These are phyloP conservation scores for Yamadazyma paraphyllophila DNA, from an alignment of 805 yeast species.

Conservation along the genomic window DNA sequence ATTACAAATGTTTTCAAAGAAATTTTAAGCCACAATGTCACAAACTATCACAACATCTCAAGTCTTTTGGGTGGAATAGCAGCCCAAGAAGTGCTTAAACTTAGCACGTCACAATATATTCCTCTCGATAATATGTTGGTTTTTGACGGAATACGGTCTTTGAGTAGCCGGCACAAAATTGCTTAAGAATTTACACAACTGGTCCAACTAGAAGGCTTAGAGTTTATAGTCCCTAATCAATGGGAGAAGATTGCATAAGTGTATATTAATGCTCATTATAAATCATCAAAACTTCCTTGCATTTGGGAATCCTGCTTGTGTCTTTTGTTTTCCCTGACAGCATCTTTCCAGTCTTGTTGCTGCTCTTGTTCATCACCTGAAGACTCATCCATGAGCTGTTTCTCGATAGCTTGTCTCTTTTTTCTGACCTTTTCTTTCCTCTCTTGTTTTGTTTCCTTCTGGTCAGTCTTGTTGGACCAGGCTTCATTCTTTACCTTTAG, in stretches of 20 bases:
- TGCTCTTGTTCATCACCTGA: slow-evolving; percentile 43
- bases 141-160: slow-evolving; percentile 68
- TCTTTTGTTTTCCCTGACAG: slow-evolving; percentile 64
- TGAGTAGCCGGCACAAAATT: slow-evolving; percentile 41
- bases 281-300: slow-evolving; percentile 61
- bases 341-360: slow-evolving; percentile 84
- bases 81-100: slow-evolving; percentile 79
- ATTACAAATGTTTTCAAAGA: slow-evolving; percentile 26
- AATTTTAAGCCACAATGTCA: slow-evolving; percentile 35
- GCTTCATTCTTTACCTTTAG: slow-evolving; percentile 57
- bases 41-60: slow-evolving; percentile 55
- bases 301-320: slow-evolving; percentile 43
- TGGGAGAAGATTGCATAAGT: no score
- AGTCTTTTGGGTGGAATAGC: slow-evolving; percentile 82
- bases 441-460: slow-evolving; percentile 57
- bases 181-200: background rate
- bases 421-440: slow-evolving; percentile 69
- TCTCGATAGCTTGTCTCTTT: slow-evolving; percentile 66
- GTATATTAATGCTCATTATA: slow-evolving; percentile 17
- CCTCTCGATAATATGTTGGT: slow-evolving; percentile 70
- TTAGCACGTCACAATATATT: slow-evolving; percentile 73
- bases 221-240: background rate
- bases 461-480: slow-evolving; percentile 73
- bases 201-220: background rate
- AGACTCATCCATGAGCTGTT: slow-evolving; percentile 43